These are phyloP conservation scores for Naematelia aurantialba DNA, from an alignment of 768 basidiomycete genomes.

Conservation along the genomic window DNA sequence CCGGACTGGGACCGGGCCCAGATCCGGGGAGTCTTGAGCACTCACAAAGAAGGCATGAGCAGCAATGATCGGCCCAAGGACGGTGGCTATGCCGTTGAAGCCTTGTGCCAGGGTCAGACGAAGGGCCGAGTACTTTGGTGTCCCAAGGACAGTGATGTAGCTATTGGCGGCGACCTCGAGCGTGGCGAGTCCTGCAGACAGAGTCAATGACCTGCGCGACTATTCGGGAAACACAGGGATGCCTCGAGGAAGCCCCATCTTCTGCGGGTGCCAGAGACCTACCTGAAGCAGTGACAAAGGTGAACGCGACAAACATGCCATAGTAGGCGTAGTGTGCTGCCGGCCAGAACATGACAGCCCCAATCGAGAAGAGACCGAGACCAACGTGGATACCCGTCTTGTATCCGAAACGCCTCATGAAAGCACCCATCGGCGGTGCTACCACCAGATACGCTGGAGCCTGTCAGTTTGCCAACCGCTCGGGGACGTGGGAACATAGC, in stretches of 20 bases:
- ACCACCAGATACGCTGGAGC: constrained; percentile 18
- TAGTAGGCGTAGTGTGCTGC: constrained; percentile 19
- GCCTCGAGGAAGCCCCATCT: too few species aligned
- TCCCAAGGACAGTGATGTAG: constrained; percentile 14
- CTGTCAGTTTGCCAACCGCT: neutral
- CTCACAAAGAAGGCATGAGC: constrained; percentile 25
- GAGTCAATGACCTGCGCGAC: too few species aligned
- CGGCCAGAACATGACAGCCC: constrained; percentile 33
- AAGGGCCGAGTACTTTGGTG: constrained; percentile 20
- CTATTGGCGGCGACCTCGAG: constrained; percentile 27
- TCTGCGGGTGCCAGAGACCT: too few species aligned
- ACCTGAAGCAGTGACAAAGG: constrained; percentile 9
- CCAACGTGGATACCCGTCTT: constrained; percentile 33
- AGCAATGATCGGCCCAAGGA: constrained; percentile 35
- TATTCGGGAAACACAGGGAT: too few species aligned
- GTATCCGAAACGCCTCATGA: constrained; percentile 35
- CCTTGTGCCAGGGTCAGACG: constrained; percentile 25
- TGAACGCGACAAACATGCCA: constrained; percentile 25
- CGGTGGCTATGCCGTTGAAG: constrained; percentile 34
- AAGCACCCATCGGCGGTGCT: constrained; percentile 24
- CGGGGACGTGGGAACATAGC: neutral
- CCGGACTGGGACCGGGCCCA: too few species aligned
- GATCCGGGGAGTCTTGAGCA: neutral
- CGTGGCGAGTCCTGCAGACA: constrained; percentile 20
- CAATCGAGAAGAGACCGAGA: constrained; percentile 23